Percentiles rank a stretch among this genome's conserved stretches.
Evolutionary conservation across 306 rosid species (phyloP).

Genomic region (Psophocarpus tetragonolobus): DNA sequence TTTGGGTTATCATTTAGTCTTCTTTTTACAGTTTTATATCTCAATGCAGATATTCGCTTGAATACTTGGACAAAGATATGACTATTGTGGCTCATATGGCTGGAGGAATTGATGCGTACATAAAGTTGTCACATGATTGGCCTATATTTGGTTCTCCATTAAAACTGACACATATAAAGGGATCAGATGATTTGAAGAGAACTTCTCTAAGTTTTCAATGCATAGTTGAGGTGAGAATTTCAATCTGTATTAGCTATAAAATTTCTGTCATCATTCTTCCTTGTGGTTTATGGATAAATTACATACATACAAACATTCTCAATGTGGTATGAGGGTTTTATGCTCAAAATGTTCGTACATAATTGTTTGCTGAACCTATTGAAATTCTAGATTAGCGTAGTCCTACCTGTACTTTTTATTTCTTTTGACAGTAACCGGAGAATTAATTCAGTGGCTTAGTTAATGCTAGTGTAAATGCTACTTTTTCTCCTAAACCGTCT

Average conservation of each 20-base stretch:
- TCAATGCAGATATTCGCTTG: constrained; percentile 59
- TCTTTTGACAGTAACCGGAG: constrained; percentile 17
- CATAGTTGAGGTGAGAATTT: constrained; percentile 65
- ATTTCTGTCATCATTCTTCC: neutral
- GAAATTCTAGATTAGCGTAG: neutral
- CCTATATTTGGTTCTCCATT: constrained; percentile 66
- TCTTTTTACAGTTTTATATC: constrained; percentile 20
- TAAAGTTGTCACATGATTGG: constrained; percentile 76
- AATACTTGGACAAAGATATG: constrained; percentile 67
- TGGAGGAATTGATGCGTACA: constrained; percentile 66
- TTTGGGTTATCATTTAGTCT: constrained; percentile 20
- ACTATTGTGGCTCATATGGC: constrained; percentile 65
- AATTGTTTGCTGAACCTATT: constrained; percentile 10
- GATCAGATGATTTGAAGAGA: constrained; percentile 56
- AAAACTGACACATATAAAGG: constrained; percentile 64
- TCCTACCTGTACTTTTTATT: constrained; percentile 3
- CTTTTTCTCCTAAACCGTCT: neutral
- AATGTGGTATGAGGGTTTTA: constrained; percentile 2
- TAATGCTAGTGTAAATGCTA: neutral
- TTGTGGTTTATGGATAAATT: constrained; percentile 28
- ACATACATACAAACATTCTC: neutral
- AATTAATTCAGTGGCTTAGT: neutral
- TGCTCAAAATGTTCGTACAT: neutral
- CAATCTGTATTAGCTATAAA: constrained; percentile 1
- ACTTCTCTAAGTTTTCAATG: constrained; percentile 55